Evolutionary conservation across 805 yeast genomes (phyloP).

Genomic region (Cyberlindnera japonica): DNA sequence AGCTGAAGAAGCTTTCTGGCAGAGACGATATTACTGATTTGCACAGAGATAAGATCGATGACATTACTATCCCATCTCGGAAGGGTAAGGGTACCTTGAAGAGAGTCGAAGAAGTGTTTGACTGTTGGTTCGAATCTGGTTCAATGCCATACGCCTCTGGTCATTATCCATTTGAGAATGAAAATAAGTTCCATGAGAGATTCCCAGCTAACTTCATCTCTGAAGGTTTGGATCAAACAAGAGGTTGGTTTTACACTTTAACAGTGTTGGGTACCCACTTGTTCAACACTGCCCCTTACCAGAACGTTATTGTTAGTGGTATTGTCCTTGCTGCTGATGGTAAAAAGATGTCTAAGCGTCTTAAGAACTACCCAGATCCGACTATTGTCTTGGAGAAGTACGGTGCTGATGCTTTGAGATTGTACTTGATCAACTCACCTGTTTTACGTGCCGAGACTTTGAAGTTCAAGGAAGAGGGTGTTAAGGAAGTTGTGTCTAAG

Average conservation of each 20-base stretch:
- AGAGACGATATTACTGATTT: conserved; percentile 76
- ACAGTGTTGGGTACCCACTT: conserved; percentile 93
- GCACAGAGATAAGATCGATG: conserved; percentile 91
- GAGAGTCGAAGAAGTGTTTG: conserved; percentile 96
- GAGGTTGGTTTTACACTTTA: conserved; percentile 99
- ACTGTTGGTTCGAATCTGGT: conserved; percentile 99
- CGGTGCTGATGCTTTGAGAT: conserved; percentile 97
- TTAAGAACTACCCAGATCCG: conserved; percentile 98
- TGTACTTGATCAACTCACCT: conserved; percentile 95
- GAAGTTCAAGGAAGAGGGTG: conserved; percentile 98
- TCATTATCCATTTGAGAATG: conserved; percentile 93
- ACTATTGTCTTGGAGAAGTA: conserved; percentile 71
- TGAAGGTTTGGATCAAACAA: conserved; percentile 98
- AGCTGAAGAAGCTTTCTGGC: conserved; percentile 83
- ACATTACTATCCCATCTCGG: conserved; percentile 88
- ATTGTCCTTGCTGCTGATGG: conserved; percentile 97
- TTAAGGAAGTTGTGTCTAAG: conserved; percentile 93
- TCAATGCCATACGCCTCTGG: conserved; percentile 98
- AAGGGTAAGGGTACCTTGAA: conserved; percentile 82
- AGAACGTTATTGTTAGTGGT: conserved; percentile 95
- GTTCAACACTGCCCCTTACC: conserved; percentile 87
- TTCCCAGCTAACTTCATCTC: conserved; percentile 98
- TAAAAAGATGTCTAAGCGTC: conserved; percentile 97
- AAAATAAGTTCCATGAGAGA: conserved; percentile 61
- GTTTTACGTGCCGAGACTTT: conserved; percentile 94